Base-by-base conservation (phyloP, 306 rosid species). In the Pyrus pyrifolia region DNA sequence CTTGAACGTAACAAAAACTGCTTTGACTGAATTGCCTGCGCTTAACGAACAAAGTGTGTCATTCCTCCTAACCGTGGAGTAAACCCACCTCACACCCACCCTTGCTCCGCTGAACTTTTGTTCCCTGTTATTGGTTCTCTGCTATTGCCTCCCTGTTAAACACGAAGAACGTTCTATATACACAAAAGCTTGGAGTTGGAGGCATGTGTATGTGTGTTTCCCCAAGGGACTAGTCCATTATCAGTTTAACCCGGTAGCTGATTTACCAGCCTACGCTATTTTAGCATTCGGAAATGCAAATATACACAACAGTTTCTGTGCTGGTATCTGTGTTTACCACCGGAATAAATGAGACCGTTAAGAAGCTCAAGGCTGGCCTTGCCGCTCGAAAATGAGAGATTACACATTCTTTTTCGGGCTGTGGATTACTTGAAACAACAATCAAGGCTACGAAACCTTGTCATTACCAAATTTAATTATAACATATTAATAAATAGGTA, bases 231-330 rank as follows among this genome's bases (percentile, higher is more conserved):
- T 53, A 21, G 23, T 19, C 12, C 4, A 19, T 19, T 53, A 21
- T 53, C 60, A 53, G 60, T 69, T 73, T 44, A 85, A 85, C 33
- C 17, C 38, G 4, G 51, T 46, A 14, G 23, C 38, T 4, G 4
- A 60, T 19, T 31, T 67, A 23, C 74, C 58, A 10, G 86, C 84
- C 60, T 44, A 45, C 17, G 88, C 84, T 21, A 17, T 80, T 18
- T 59, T 78, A 11, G 82, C 80, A 14, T 85, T 82, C 40, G 81
- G 74, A 19, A 85, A 86, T 77, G 86, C 86, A 25, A 78, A 82
- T 72, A 86, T 82, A 38, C 12, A 81, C 82, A 22, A 73, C 76
- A 8, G 84, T 80, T 8, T 68, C 86, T 17, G 40, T 80, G 51
- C 84, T 74, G 3, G 10, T 27, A 14, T 40, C 82, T 1, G 5